Evolutionary conservation across 495 filamentous ascomycete species (phyloP), one percentile per base, ranked within the genome.

Genomic region (Penicillium canescens): DNA sequence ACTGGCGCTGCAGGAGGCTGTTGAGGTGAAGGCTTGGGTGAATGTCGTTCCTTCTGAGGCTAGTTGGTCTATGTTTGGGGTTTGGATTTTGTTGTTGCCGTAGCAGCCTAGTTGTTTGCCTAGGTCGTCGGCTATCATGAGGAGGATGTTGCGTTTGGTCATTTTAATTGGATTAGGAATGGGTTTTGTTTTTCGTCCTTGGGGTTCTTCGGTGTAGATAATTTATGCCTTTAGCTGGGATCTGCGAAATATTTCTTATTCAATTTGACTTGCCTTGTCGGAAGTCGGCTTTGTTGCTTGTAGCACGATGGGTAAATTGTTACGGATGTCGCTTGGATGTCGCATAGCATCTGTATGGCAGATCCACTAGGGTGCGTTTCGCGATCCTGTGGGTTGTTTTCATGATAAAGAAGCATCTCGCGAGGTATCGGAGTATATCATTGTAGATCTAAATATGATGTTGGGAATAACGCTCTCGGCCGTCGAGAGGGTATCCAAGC

Each of bases 1-100:
- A 51, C 70, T 75, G 0, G 66, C 71, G 44, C 71, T 75, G 59
- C 76, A 79, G 10, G 74, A 77, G 0, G 76, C 75, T 4, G 76
- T 79, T 40, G 71, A 74, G 0, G 75, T 65, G 44, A 76, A 79
- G 3, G 75, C 76, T 5, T 63, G 63, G 3, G 60, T 56, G 42
- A 79, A 79, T 18, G 24, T 42, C 0, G 61, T 63, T 13, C 73
- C 71, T 16, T 68, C 44, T 1, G 61, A 42, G 10, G 75, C 75
- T 6, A 78, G 59, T n/a, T 49, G 24, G 48, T 78, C 75, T 1
- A 78, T 52, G 41, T 75, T 60, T 6, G 74, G 75, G 0, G 74
- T 77, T 38, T 60, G 37, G 35, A 69, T 60, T 9, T 57, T 55
- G 3, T 43, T 37, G 26, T 60, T 66, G 24, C 75, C 74, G 40